Evolutionary conservation across 306 rosid species (phyloP), one percentile per base, ranked within the genome.

Genomic region (Albizia julibrissin): DNA sequence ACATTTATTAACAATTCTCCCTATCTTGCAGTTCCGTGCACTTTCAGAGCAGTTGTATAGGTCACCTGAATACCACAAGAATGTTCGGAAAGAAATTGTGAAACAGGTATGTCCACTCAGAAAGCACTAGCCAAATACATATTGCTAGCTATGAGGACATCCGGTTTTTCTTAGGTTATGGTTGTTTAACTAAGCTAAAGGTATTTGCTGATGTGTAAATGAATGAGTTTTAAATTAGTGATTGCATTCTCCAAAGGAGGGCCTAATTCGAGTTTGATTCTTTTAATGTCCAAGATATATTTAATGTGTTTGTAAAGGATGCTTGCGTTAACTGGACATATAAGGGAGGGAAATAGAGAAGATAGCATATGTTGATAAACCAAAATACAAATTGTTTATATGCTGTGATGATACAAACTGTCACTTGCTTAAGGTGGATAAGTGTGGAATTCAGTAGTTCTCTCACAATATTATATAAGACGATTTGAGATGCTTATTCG

Each of bases 41-140:
- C 87, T 91, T 82, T 89, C 93, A 33, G 91, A 91, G 22, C 95
- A 91, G 79, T 43, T 91, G 75, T 87, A 86, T 69, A 84, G 77
- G 75, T 91, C 95, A 46, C 90, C 95, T 6, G 89, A 89, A 78
- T 71, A 86, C 77, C 95, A 91, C 87, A 89, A 89, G 77, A 87
- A 85, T 80, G 80, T 89, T 56, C 89, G 92, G 68, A 85, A 81
- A 80, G 90, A 89, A 59, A 59, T 91, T 74, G 92, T 86, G 80
- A 88, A 86, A 75, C 89, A 91, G 94, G 98, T 88, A 87, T 34
- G 47, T 56, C 56, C 81, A 78, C 56, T 37, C 74, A 18, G 77
- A 73, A 76, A 50, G 76, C 62, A 37, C 79, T 37, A 83, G 59
- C 31, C 26, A 37, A 11, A 24, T 54, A 43, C 47, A 65, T 33